phyloP scores from a whole-genome alignment of 331 rosid species.

The Malus hybrid region DNA sequence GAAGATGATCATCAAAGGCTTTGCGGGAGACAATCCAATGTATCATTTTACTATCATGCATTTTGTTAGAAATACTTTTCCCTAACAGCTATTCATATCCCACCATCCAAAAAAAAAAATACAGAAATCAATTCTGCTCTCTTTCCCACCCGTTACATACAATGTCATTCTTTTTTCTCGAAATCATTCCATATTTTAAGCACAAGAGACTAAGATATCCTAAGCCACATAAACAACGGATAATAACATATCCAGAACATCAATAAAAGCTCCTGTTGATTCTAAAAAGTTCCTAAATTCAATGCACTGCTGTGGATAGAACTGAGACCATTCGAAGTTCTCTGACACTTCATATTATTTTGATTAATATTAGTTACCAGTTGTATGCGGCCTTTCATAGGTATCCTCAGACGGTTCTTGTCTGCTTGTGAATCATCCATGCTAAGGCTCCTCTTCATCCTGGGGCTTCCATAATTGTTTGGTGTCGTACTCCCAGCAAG shows the following conservation, averaged over 20 bases:
- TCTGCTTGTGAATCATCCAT: constrained; percentile 49
- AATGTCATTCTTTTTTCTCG: not conserved
- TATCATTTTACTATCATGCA: not conserved
- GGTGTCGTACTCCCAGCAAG: constrained; percentile 43
- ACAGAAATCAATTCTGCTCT: not conserved
- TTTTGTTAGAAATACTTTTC: not conserved
- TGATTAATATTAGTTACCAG: constrained; percentile 37
- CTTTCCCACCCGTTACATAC: not conserved
- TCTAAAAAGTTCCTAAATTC: not conserved
- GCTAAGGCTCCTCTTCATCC: constrained; percentile 58
- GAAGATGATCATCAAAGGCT: too few relatives aligned
- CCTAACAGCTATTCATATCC: not conserved
- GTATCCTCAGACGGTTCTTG: constrained; percentile 62
- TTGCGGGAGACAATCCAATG: too few relatives aligned
- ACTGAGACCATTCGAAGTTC: not conserved
- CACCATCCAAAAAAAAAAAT: not conserved
- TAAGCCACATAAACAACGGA: not conserved
- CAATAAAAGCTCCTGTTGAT: not conserved
- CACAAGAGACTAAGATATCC: not conserved
- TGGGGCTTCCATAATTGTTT: constrained; percentile 42
- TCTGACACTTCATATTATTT: not conserved
- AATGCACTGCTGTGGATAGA: not conserved
- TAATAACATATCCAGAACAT: not conserved
- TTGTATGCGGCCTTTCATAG: constrained; percentile 83
- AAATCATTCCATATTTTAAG: not conserved